These are phyloP conservation scores for Pichia sp. DNA, from an alignment of 1,139 yeast genomes.

Conservation along the genomic window DNA sequence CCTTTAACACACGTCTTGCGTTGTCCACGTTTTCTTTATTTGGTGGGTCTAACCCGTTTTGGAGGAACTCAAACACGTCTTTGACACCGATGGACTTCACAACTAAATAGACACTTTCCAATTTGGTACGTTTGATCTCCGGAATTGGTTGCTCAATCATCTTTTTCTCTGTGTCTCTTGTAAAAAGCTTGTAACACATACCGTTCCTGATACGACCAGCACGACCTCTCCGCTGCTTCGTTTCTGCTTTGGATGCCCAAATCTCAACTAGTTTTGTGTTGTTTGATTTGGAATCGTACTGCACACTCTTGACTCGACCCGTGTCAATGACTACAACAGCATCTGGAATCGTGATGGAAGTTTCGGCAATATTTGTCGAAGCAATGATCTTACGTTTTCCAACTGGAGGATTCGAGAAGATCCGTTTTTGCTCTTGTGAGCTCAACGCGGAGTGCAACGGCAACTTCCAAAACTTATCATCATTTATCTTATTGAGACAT, in stretches of 20 bases:
- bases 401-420: conserved; percentile 47
- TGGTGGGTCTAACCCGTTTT: conserved; percentile 80
- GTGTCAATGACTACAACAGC: conserved; percentile 87
- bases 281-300: conserved; percentile 58
- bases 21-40: conserved; percentile 45
- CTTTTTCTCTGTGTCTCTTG: conserved; percentile 46
- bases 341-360: conserved; percentile 73
- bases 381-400: conserved; percentile 73
- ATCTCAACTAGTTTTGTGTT: conserved; percentile 67
- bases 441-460: conserved; percentile 87
- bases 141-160: conserved; percentile 79
- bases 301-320: conserved; percentile 75
- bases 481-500: conserved; percentile 33
- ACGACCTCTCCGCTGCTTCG: conserved; percentile 92
- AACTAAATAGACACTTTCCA: conserved; percentile 73
- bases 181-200: conserved; percentile 70
- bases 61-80: conserved; percentile 60
- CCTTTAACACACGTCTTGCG: conserved; percentile 54
- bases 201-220: conserved; percentile 95
- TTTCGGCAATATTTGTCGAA: conserved; percentile 71
- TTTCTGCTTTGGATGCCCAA: conserved; percentile 90
- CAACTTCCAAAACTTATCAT: conserved; percentile 31
- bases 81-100: conserved; percentile 85
- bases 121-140: conserved; percentile 74
- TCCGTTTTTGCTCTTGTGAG: conserved; percentile 72